phyloP scores from a whole-genome alignment of 1,284 basidiomycete species.

The Leccinum griseonigrum region DNA sequence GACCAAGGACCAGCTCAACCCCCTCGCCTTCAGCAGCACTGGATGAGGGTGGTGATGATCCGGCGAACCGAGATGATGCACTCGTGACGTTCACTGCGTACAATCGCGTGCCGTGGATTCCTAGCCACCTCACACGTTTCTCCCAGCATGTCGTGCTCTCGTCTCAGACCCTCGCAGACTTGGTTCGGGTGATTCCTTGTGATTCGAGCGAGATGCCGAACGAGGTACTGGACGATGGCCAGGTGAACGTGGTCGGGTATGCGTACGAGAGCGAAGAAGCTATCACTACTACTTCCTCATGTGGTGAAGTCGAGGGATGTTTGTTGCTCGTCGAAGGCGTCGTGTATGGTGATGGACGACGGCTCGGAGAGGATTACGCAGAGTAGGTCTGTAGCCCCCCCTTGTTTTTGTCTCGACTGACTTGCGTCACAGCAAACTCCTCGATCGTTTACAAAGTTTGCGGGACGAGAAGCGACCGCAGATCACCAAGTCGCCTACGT shows the following conservation, averaged over 20 bases:
- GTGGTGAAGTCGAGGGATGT: constrained; percentile 32
- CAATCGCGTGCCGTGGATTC: constrained; percentile 58
- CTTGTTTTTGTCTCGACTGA: not conserved
- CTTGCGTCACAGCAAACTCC: constrained; percentile 45
- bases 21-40: not conserved
- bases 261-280: constrained; percentile 19
- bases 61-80: constrained; percentile 35
- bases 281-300: not conserved
- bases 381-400: constrained; percentile 40
- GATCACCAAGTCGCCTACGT: constrained; percentile 43
- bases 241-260: constrained; percentile 39
- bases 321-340: constrained; percentile 59
- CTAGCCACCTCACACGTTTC: constrained; percentile 53
- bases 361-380: constrained; percentile 50
- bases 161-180: constrained; percentile 69
- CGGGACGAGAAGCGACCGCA: constrained; percentile 34
- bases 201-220: constrained; percentile 51
- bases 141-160: constrained; percentile 68
- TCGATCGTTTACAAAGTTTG: constrained; percentile 39
- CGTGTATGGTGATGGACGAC: constrained; percentile 53
- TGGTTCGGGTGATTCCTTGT: constrained; percentile 63
- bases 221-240: constrained; percentile 34
- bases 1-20: not conserved
- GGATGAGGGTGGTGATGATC: constrained; percentile 4
- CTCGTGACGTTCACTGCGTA: constrained; percentile 60